A percentile compares a stretch with the other conserved stretches of the same genome.
These are phyloP conservation scores for Prunus mume DNA, from an alignment of 306 rosid species.

Conservation along the genomic window DNA sequence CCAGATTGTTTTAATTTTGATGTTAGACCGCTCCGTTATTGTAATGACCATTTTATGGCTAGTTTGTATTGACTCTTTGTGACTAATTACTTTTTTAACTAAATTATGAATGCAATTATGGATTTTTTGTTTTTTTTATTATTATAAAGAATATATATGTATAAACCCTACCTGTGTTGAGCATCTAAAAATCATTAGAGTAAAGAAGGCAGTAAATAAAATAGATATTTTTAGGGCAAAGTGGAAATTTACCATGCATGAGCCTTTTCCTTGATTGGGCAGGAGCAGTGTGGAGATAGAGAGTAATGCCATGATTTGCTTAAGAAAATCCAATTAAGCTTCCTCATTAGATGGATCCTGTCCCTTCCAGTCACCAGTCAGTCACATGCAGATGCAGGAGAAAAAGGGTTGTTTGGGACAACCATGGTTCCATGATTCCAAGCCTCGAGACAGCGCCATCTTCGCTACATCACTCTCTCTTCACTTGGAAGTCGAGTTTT, in stretches of 20 bases:
- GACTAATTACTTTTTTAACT: rapidly evolving
- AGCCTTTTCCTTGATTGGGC: not conserved
- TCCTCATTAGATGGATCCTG: constrained; percentile 1
- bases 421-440: not conserved
- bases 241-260: not conserved
- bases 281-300: not conserved
- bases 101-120: too few relatives aligned
- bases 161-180: not conserved
- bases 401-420: not conserved
- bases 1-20: too few relatives aligned
- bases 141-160: too few relatives aligned
- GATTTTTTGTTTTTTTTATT: too few relatives aligned
- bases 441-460: not conserved
- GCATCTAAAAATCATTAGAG: not conserved
- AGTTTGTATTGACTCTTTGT: too few relatives aligned
- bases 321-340: not conserved
- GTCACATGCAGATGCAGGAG: not conserved
- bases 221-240: not conserved
- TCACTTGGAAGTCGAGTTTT: not conserved
- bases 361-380: not conserved
- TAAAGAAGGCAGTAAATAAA: not conserved
- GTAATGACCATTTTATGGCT: too few relatives aligned
- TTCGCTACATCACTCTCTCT: not conserved
- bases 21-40: rapidly evolving
- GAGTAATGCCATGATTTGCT: not conserved